Percentiles rank a stretch among this genome's conserved stretches.
Evolutionary conservation across 179 eudicot genomes (phyloP).

Genomic region (Spinacia oleracea): DNA sequence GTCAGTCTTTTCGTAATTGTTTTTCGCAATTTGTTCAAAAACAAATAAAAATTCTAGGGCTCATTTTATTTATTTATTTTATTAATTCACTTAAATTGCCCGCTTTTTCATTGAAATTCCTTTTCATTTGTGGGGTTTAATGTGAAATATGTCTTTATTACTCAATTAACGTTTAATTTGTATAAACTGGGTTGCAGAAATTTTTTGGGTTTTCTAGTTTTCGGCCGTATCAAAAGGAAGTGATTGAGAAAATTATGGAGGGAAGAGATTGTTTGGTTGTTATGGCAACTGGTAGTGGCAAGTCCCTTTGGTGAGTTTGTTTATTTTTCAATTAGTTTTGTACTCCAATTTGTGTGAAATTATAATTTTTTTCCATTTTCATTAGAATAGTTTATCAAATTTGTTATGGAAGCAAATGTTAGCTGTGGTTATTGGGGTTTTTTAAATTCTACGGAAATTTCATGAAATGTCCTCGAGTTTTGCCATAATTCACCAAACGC

Average conservation of each 20-base stretch:
- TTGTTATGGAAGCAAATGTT: too few species aligned
- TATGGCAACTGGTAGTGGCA: constrained; percentile 94
- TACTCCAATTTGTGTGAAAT: background rate
- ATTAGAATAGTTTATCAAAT: background rate
- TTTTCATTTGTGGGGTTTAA: background rate
- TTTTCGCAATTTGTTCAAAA: background rate
- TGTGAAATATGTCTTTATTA: background rate
- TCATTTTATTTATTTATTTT: too few species aligned
- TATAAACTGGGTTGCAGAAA: constrained; percentile 40
- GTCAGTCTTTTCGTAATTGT: too few species aligned
- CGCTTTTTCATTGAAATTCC: background rate
- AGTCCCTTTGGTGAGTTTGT: constrained; percentile 61
- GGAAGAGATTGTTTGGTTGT: constrained; percentile 73
- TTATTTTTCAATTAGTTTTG: background rate
- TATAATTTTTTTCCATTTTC: background rate
- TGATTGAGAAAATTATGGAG: constrained; percentile 55
- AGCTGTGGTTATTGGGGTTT: background rate
- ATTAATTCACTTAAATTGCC: background rate
- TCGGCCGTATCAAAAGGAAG: constrained; percentile 70
- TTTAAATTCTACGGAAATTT: too few species aligned
- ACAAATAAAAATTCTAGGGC: background rate
- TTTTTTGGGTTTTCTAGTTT: constrained; percentile 64
- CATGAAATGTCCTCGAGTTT: too few species aligned
- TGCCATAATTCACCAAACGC: too few species aligned
- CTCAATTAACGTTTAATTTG: background rate